Base-by-base conservation (phyloP, 2,329 filamentous ascomycete genomes). In the Emydomyces testavorans region DNA sequence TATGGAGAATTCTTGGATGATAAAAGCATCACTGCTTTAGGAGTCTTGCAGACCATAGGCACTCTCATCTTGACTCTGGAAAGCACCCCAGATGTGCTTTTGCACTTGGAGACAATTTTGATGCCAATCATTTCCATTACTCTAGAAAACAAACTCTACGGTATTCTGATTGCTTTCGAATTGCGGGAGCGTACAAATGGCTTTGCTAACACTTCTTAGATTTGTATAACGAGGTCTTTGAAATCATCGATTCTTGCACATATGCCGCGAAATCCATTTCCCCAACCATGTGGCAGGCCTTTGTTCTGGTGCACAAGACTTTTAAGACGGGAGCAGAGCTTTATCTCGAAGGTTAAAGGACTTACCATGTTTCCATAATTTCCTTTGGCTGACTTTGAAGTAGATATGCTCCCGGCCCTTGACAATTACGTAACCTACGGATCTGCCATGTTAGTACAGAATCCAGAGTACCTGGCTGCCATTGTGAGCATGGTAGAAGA, bases 211-310 rank as follows among this genome's bases (percentile, higher is more conserved):
- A 24, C 21, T 47, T 35, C 28, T 35, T 52, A 83, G 83, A 98
- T 66, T 72, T 98, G 18, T 98, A 95, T 67, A 98, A 96, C 63
- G 92, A 98, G 64, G 80, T 96, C 4, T 98, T 98, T 57, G 92
- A 98, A 69, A 98, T 98, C 58, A 94, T 98, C 58, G 92, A 98
- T 65, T 95, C 88, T 74, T 98, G 92, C 74, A 98, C 92, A 6
- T 98, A 96, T 64, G 87, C 92, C 8, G 90, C 92, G 53, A 98
- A 96, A 74, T 78, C 79, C 50, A 96, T 98, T 57, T 95, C 92
- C 1, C 80, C 83, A 7, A 94, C 86, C 35, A 98, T 98, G 92
- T 98, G 92, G 92, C 82, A 90, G 67, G 90, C 92, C 1, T 98
- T 98, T 64, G 89, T 94, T 69, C 77, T 96, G 37, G 93, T 98